Evolutionary conservation across 2,329 filamentous ascomycete species (phyloP).

Genomic region (Alternaria consortialis): DNA sequence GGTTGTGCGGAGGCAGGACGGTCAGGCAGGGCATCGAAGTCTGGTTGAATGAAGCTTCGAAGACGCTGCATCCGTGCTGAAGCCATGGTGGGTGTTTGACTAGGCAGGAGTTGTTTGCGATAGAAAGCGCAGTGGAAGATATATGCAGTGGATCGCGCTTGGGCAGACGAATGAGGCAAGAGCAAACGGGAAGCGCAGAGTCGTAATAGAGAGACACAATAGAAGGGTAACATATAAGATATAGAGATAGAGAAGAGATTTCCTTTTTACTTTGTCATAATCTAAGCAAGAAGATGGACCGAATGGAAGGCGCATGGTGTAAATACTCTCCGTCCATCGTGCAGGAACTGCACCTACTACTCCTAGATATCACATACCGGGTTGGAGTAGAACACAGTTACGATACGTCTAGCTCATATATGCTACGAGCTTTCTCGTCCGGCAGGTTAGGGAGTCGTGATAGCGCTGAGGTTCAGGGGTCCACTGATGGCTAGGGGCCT

Average conservation of each 20-base stretch:
- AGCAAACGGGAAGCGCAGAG: constrained; percentile 10
- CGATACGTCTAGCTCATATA: neutral
- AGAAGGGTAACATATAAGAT: neutral
- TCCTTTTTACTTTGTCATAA: too few species aligned
- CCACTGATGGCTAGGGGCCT: neutral
- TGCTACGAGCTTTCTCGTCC: neutral
- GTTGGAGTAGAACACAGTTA: neutral
- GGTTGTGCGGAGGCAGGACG: constrained; percentile 8
- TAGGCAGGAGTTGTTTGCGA: neutral
- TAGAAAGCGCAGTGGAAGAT: neutral
- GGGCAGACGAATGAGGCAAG: constrained; percentile 12
- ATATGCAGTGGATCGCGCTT: constrained; percentile 3
- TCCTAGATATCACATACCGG: neutral
- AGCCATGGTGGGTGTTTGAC: constrained; percentile 29
- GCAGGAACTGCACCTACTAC: neutral
- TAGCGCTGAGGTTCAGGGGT: neutral
- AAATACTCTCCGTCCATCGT: neutral
- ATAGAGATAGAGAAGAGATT: neutral
- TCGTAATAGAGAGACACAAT: neutral
- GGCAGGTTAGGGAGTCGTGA: neutral
- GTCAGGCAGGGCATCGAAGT: constrained; percentile 41
- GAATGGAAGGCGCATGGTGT: neutral
- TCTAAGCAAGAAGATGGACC: neutral
- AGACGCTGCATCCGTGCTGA: constrained; percentile 37
- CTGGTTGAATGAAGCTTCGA: constrained; percentile 24